A percentile compares a stretch with the other conserved stretches of the same genome.
Conservation (phyloP, 164 flowering plant genomes). For the Vitis vinifera region ASM3070453v1 NC_081817.1:14175501-14176000, state of each 20-base stretch:
- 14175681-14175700: constrained; percentile 84
- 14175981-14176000: constrained; percentile 88
- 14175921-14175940: constrained; percentile 67
- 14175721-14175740: constrained; percentile 57
- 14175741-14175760: constrained; percentile 60
- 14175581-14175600: constrained; percentile 70
- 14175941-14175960: constrained; percentile 62
- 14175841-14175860: constrained; percentile 62
- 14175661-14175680: constrained; percentile 44
- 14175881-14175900: constrained; percentile 71
- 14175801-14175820: constrained; percentile 66
- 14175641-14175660: constrained; percentile 45
- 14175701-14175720: constrained; percentile 76
- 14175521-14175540: constrained; percentile 73
- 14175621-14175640: constrained; percentile 57
- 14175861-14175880: constrained; percentile 78
- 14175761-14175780: constrained; percentile 63
- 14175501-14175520: constrained; percentile 60
- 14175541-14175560: constrained; percentile 73
- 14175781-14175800: constrained; percentile 85
- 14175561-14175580: constrained; percentile 71
- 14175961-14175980: constrained; percentile 62
- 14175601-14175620: constrained; percentile 70
- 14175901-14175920: constrained; percentile 67
- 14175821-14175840: constrained; percentile 67